Percentiles rank a stretch among this genome's conserved stretches.
Evolutionary conservation across 108 stramenopile species (phyloP).

Genomic region (Cyclostephanos invisitatus): DNA sequence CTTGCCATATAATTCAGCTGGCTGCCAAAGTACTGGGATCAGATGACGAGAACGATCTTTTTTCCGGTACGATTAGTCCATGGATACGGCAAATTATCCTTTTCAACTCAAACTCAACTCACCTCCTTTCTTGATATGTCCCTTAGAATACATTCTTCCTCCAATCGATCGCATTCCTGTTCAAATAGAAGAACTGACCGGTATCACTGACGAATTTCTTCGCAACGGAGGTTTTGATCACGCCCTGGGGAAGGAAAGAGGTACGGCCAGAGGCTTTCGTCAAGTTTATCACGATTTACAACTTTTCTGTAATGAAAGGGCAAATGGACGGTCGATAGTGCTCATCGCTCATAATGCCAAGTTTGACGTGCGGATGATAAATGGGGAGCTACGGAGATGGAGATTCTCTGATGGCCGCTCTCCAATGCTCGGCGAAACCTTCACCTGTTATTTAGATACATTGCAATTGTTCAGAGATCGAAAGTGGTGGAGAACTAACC

Average conservation of each 20-base stretch:
- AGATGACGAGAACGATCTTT: conserved; percentile 22
- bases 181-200: conserved; percentile 34
- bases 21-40: conserved; percentile 44
- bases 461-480: conserved; percentile 22
- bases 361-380: conserved; percentile 39
- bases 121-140: not conserved
- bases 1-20: conserved; percentile 42
- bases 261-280: conserved; percentile 20
- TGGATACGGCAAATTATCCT: not conserved
- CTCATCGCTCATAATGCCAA: conserved; percentile 36
- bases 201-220: conserved; percentile 40
- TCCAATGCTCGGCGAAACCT: conserved; percentile 22
- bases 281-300: conserved; percentile 28
- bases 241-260: conserved; percentile 9
- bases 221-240: conserved; percentile 28
- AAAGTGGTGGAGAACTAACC: conserved; percentile 20
- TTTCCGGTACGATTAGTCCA: conserved; percentile 13
- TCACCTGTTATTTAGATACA: conserved; percentile 35
- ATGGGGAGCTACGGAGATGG: conserved; percentile 36
- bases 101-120: not conserved
- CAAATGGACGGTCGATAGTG: conserved; percentile 13
- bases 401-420: conserved; percentile 5
- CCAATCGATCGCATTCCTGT: conserved; percentile 29
- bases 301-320: conserved; percentile 24
- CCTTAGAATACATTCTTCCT: conserved; percentile 36